Evolutionary conservation across 2,329 filamentous ascomycete species (phyloP).

Genomic region (Triangularia setosa): DNA sequence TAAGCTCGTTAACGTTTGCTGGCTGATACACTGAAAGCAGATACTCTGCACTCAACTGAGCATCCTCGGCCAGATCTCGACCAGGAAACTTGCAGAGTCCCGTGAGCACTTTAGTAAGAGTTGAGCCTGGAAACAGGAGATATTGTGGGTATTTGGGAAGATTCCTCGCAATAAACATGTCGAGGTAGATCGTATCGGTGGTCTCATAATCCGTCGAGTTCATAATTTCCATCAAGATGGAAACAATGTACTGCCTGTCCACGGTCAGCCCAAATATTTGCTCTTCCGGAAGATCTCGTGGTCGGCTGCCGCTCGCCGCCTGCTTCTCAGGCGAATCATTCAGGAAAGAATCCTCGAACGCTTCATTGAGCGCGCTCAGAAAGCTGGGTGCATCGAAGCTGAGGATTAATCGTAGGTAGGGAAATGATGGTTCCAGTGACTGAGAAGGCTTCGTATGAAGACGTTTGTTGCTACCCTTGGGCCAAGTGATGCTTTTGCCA

Average conservation of each 20-base stretch:
- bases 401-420: conserved; percentile 78
- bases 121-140: conserved; percentile 81
- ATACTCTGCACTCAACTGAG: conserved; percentile 95
- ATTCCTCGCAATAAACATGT: conserved; percentile 98
- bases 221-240: conserved; percentile 89
- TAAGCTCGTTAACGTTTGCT: conserved; percentile 69
- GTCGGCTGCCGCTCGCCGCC: conserved; percentile 49
- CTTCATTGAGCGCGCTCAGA: conserved; percentile 92
- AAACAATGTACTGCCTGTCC: conserved; percentile 88
- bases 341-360: conserved; percentile 90
- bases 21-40: conserved; percentile 90
- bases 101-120: conserved; percentile 73
- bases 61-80: conserved; percentile 79
- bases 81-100: conserved; percentile 83
- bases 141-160: conserved; percentile 96
- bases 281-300: conserved; percentile 57
- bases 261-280: conserved; percentile 67
- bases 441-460: conserved; percentile 58
- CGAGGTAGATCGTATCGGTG: conserved; percentile 86
- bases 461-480: conserved; percentile 56
- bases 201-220: conserved; percentile 68
- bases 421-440: conserved; percentile 69
- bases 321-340: conserved; percentile 69
- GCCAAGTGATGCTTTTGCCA: conserved; percentile 72
- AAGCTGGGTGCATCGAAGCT: conserved; percentile 89